A percentile compares a stretch with the other conserved stretches of the same genome.
Evolutionary conservation across 1,139 yeast genomes (phyloP).

Genomic region (Nematodospora anomalae): DNA sequence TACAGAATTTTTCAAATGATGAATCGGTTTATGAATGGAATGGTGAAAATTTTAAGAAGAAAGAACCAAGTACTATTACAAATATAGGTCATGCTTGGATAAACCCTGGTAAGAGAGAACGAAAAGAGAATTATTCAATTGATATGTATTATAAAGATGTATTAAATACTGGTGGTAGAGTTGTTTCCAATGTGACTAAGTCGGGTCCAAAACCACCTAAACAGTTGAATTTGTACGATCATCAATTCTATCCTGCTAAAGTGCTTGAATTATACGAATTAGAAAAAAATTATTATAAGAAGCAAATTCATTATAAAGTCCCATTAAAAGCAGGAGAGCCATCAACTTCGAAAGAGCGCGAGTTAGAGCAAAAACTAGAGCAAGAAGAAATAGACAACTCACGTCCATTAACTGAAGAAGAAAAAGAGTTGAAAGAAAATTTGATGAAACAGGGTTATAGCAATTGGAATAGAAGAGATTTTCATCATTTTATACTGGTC

Average conservation of each 20-base stretch:
- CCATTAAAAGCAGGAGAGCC: constrained; percentile 47
- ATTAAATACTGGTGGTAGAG: constrained; percentile 62
- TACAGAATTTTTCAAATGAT: constrained; percentile 66
- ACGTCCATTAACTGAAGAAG: constrained; percentile 67
- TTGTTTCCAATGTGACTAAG: constrained; percentile 25
- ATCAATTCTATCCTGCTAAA: constrained; percentile 68
- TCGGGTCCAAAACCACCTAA: constrained; percentile 66
- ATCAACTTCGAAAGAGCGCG: constrained; percentile 40
- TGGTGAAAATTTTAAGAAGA: constrained; percentile 77
- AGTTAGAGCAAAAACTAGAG: constrained; percentile 55
- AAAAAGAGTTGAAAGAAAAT: constrained; percentile 55
- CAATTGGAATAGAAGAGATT: constrained; percentile 73
- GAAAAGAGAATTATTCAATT: constrained; percentile 75
- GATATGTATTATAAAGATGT: constrained; percentile 82
- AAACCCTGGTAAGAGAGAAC: constrained; percentile 74
- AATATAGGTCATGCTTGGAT: constrained; percentile 60
- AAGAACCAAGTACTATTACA: constrained; percentile 43
- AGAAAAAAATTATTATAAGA: constrained; percentile 61
- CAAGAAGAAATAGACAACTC: constrained; percentile 65
- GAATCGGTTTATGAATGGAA: constrained; percentile 84
- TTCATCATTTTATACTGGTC: constrained; percentile 61
- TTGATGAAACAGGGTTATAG: constrained; percentile 58
- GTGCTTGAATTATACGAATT: constrained; percentile 62
- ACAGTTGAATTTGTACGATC: constrained; percentile 67
- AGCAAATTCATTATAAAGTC: constrained; percentile 50